phyloP scores from a whole-genome alignment of 1,284 basidiomycete genomes.

The Ceratobasidium sp. region DNA sequence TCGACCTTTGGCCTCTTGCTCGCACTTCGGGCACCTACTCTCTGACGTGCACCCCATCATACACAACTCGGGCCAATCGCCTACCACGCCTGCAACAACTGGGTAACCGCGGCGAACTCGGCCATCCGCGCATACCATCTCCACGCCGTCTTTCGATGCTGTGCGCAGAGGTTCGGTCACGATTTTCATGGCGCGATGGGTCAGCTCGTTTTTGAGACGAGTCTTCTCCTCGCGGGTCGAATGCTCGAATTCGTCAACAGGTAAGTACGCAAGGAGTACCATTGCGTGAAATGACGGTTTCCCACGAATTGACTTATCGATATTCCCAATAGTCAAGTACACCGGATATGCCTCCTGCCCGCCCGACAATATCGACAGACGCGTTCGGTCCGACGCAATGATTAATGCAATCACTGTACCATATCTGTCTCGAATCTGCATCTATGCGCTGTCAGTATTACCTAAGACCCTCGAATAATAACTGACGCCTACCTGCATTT shows the following conservation, averaged over 20 bases:
- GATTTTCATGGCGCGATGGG: slow-evolving; percentile 45
- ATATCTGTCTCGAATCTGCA: slow-evolving; percentile 8
- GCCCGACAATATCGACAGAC: slow-evolving; percentile 42
- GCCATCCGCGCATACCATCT: slow-evolving; percentile 48
- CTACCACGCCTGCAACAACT: slow-evolving; percentile 50
- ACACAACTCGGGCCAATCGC: slow-evolving; percentile 51
- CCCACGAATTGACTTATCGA: slow-evolving; percentile 35
- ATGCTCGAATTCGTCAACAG: slow-evolving; percentile 20
- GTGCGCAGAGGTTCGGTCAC: slow-evolving; percentile 43
- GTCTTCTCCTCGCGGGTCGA: background rate
- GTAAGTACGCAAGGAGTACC: slow-evolving; percentile 40
- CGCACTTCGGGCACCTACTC: slow-evolving; percentile 33
- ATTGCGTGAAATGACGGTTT: slow-evolving; percentile 26
- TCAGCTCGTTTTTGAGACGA: slow-evolving; percentile 42
- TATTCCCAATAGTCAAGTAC: slow-evolving; percentile 46
- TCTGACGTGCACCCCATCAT: slow-evolving; percentile 46
- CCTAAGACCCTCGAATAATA: too few relatives aligned
- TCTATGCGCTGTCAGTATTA: slow-evolving; percentile 4
- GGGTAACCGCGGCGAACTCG: slow-evolving; percentile 6
- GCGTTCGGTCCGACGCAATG: slow-evolving; percentile 46
- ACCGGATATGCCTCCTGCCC: slow-evolving; percentile 47
- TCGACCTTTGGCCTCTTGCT: background rate
- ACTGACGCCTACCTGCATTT: background rate
- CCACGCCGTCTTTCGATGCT: slow-evolving; percentile 43
- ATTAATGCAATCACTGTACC: slow-evolving; percentile 45